Base-by-base conservation (phyloP, 2,329 filamentous ascomycete genomes). In the Cordyceps farinosa region DNA sequence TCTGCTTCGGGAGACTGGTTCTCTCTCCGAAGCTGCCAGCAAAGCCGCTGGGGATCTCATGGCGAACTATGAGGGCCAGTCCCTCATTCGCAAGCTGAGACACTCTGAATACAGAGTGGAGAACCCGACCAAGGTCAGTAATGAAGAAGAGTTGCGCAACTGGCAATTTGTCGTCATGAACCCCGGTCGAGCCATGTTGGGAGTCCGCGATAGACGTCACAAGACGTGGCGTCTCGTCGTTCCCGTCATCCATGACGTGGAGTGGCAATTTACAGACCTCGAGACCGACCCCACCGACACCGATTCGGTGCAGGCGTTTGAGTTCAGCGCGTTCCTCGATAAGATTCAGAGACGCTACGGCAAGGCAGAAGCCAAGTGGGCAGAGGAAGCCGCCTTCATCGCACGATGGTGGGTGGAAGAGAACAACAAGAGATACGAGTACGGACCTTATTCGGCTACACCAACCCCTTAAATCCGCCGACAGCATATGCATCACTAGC, bases 381-480 rank as follows among this genome's bases (percentile, higher is more conserved):
- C 58, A 2, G 63, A 76, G 64, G 72, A 74, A 53, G 74, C 70
- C 1, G 70, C 73, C 3, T 73, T 73, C 36, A 65, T 75, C 15
- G 70, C 72, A 3, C 66, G 72, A 17, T 76, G 74, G 73, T 76
- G 72, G 67, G 71, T 75, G 7, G 73, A 75, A 58, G 74, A 76
- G 65, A 75, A 76, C 52, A 70, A 70, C 64, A 75, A 71, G 65
- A 71, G 74, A 57, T 76, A 72, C 70, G 71, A 71, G 64, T 74
- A 74, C 66, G 70, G 64, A 30, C 60, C 60, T 30, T 65, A 68
- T 7, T 44, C 38, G 44, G 47, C 54, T 5, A 29, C 38, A 29
- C 44, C 47, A 7, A 51, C 50, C 2, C 2, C 40, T 30, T 47
- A 22, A 30, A 10, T 40, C 22, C 22, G 42, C 30, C 34, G 36